Evolutionary conservation across 257 asterid genomes (phyloP).

Genomic region (Rauvolfia tetraphylla): DNA sequence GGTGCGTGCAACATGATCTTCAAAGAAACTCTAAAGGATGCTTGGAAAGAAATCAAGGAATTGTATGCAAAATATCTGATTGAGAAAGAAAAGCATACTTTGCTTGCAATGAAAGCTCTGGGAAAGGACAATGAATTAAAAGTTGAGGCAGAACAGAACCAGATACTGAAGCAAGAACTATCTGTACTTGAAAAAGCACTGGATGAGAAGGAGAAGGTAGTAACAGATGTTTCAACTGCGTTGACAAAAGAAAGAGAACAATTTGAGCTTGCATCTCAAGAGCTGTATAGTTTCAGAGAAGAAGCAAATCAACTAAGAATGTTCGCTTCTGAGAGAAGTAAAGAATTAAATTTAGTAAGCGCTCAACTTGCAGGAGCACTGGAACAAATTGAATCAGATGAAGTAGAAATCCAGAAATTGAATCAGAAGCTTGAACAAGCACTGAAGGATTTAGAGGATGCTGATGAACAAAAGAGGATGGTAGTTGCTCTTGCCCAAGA

Average conservation of each 20-base stretch:
- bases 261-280: constrained; percentile 44
- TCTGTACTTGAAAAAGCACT: constrained; percentile 31
- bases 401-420: constrained; percentile 31
- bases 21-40: constrained; percentile 47
- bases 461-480: constrained; percentile 38
- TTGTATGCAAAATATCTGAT: constrained; percentile 31
- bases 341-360: constrained; percentile 38
- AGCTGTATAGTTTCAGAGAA: constrained; percentile 44
- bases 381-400: constrained; percentile 38
- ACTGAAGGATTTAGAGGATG: constrained; percentile 39
- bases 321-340: constrained; percentile 37
- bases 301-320: constrained; percentile 37
- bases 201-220: constrained; percentile 46
- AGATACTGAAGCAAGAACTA: constrained; percentile 51
- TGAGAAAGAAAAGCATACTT: constrained; percentile 34
- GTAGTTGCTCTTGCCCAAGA: constrained; percentile 40
- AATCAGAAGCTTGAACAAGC: constrained; percentile 41
- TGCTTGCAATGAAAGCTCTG: constrained; percentile 35
- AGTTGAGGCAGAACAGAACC: constrained; percentile 47
- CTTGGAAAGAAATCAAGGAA: constrained; percentile 33
- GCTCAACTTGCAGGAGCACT: constrained; percentile 46
- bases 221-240: constrained; percentile 36
- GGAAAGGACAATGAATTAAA: constrained; percentile 52
- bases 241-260: constrained; percentile 46
- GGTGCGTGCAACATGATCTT: constrained; percentile 42